Base-by-base conservation (phyloP, 257 asterid species). In the Gentiana straminea region DNA sequence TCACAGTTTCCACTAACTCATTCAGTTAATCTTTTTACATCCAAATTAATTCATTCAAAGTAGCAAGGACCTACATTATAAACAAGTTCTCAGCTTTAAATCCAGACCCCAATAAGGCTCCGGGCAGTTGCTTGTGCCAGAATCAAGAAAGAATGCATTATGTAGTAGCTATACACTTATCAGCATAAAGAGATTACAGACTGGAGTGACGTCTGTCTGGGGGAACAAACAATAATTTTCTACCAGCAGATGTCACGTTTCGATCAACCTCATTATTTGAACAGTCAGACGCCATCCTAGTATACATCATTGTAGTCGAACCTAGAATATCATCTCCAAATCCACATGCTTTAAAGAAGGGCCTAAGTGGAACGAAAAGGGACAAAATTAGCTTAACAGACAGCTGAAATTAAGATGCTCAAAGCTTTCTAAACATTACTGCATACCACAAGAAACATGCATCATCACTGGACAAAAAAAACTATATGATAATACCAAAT, bases 241-340 rank as follows among this genome's bases (percentile, higher is more conserved):
- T 74, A 61, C 96, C 94, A 15, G 88, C 89, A 53, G 52, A 71
- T 68, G 67, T 54, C 32, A 57, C 66, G 50, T 50, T 61, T 62
- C 69, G 75, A 61, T 75, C 78, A 46, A 64, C 73, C 43, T 74
- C 78, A 45, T 64, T 71, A 38, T 52, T 35, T 35, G 75, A 60
- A 59, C 33, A 13, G 48, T 57, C 58, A 15, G 82, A 65, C 55
- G 70, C 33, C 7, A 78, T 66, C 54, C 73, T 62, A 0, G 86
- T 50, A 70, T 85, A 88, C 88, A 83, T 79, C 97, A 87, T 91
- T 13, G 97, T 85, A 3, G 88, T 87, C 64, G 97, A 81, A 69
- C 68, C 82, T 9, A 81, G 68, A 61, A 68, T 64, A 69, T 88
- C 91, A 13, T 80, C 85, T 57, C 84, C 97, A 57, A 87, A 92